Conservation (phyloP, 345 rosid species). For the Isatis tinctoria region DNA sequence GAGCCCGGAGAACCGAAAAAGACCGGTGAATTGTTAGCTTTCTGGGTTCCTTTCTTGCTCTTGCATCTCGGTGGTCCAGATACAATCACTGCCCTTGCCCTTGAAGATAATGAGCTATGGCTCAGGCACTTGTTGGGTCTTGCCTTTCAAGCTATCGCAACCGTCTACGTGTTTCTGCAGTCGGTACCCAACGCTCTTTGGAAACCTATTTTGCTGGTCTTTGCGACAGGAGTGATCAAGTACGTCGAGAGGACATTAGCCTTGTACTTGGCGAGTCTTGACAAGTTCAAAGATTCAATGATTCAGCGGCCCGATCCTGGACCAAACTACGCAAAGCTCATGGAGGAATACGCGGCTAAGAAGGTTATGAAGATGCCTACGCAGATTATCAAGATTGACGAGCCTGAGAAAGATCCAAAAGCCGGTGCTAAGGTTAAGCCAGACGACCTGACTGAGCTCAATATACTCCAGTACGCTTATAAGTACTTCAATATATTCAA, state of each 20-base stretch:
- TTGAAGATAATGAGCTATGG: constrained; percentile 41
- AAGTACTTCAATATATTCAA: constrained; percentile 26
- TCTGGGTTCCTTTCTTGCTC: constrained; percentile 40
- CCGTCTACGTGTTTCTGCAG: constrained; percentile 18
- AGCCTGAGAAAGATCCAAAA: constrained; percentile 36
- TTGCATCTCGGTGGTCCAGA: constrained; percentile 45
- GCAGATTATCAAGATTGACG: constrained; percentile 6
- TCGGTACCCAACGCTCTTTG: constrained; percentile 5
- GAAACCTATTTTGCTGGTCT: constrained; percentile 19
- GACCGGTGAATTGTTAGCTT: constrained; percentile 10
- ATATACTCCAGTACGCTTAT: constrained; percentile 21
- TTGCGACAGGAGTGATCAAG: constrained; percentile 35
- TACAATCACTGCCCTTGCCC: constrained; percentile 41
- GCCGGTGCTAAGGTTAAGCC: neutral
- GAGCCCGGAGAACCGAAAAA: neutral
- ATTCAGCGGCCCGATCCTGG: constrained; percentile 25
- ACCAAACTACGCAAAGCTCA: constrained; percentile 24
- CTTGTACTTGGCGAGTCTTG: constrained; percentile 35
- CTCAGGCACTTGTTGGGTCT: constrained; percentile 35
- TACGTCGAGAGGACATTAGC: constrained; percentile 43
- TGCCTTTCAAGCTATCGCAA: constrained; percentile 19
- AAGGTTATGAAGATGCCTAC: constrained; percentile 17
- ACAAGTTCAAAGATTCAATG: constrained; percentile 27
- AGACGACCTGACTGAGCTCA: fast-evolving
- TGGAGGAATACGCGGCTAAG: constrained; percentile 2